phyloP scores from a whole-genome alignment of 1,284 basidiomycete species.

The Schizophyllum commune region DNA sequence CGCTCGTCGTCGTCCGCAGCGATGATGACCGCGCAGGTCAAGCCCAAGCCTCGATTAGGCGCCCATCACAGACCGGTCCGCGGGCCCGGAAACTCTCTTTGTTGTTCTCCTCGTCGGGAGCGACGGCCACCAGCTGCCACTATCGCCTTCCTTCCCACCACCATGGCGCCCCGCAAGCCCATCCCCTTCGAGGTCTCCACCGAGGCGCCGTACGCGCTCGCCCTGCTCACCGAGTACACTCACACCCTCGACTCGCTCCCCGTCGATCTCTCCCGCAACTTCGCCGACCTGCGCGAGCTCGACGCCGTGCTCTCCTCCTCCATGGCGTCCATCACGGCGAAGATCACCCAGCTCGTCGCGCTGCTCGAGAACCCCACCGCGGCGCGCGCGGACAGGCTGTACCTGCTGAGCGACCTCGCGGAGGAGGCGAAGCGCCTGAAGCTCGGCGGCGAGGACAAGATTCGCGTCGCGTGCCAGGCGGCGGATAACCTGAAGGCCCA shows the following conservation, averaged over 20 bases:
- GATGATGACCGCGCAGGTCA: too few relatives aligned
- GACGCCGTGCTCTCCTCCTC: slow-evolving; percentile 94
- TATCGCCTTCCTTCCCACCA: slow-evolving; percentile 1
- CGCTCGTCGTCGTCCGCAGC: too few relatives aligned
- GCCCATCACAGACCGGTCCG: too few relatives aligned
- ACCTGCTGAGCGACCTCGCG: slow-evolving; percentile 86
- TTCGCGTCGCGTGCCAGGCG: slow-evolving; percentile 90
- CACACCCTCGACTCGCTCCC: slow-evolving; percentile 94
- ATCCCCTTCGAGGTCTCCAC: slow-evolving; percentile 1
- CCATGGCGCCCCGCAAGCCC: neutral
- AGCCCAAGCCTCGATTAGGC: too few relatives aligned
- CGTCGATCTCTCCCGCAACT: slow-evolving; percentile 87
- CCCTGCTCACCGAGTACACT: slow-evolving; percentile 52
- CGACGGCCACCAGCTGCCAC: neutral
- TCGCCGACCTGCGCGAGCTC: slow-evolving; percentile 94
- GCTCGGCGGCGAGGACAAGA: slow-evolving; percentile 97
- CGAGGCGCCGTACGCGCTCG: slow-evolving; percentile 3
- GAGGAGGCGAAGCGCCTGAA: slow-evolving; percentile 90
- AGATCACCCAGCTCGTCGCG: slow-evolving; percentile 66
- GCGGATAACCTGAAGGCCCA: slow-evolving; percentile 83
- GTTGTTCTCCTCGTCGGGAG: too few relatives aligned
- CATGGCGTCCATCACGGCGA: slow-evolving; percentile 69
- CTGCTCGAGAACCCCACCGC: slow-evolving; percentile 68
- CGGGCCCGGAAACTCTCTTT: too few relatives aligned
- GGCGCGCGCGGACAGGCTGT: slow-evolving; percentile 75